Base-by-base conservation (phyloP, 23 red algal genomes). In the Agarophyton chilense region DNA sequence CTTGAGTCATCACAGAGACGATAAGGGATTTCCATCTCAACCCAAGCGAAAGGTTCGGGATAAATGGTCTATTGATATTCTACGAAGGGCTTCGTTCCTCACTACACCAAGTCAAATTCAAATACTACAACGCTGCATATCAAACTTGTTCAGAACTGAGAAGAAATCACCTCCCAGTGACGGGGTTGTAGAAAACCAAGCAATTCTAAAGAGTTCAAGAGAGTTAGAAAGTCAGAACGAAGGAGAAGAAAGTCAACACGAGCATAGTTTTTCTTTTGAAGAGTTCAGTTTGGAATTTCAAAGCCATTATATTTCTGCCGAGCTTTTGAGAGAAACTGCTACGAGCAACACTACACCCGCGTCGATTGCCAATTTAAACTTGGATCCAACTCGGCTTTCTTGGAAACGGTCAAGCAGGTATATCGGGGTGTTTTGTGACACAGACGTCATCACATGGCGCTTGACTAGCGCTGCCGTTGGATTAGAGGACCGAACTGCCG, bases 251-350 rank as follows among this genome's bases (percentile, higher is more conserved):
- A 4, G 25, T 25, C 56, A 86, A 4, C 45, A 38, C 24, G 2
- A 41, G 3, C 2, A 78, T 9, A 9, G 4, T 61, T 34, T 42
- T 58, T 41, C 28, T 44, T 17, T 71, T 14, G 82, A 86, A 44
- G 58, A 74, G 4, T 47, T 44, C 11, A 86, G 31, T 44, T 78
- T 89, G 19, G 38, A 79, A 61, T 60, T 33, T 17, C 42, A 89
- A 78, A 89, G 71, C 17, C 85, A 89, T 25, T 14, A 60, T 55
- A 68, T 89, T 29, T 89, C 85, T 65, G 53, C 49, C 41, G 85
- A 89, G 29, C 38, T 89, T 47, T 28, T 89, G 14, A 32, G 52
- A 33, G 85, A 89, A 33, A 39, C 68, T 55, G 25, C 11, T 28
- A 56, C 43, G 24, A 44, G 31, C 31, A 43, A 19, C 85, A 57